Evolutionary conservation across 441 rosid genomes (phyloP).

Genomic region (Bruguiera hainesii): DNA sequence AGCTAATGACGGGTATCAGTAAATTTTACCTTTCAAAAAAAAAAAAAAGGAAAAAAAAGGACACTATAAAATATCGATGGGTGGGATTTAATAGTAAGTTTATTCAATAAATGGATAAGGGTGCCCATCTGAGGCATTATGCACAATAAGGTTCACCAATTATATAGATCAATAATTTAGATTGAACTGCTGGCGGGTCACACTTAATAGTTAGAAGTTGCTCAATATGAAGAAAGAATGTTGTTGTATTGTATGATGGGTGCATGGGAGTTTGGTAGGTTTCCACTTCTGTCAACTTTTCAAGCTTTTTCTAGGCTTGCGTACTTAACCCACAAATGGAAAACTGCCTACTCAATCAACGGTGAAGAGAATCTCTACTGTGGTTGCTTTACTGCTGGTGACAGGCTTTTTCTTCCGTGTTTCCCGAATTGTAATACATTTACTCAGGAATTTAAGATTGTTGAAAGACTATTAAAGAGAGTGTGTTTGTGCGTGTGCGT

Average conservation of each 20-base stretch:
- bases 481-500: too few species aligned
- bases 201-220: too few species aligned
- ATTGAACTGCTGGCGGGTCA: too few species aligned
- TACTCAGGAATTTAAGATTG: neutral
- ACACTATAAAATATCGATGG: too few species aligned
- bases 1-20: too few species aligned
- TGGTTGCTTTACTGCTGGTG: neutral
- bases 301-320: slow-evolving; percentile 40
- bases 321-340: slow-evolving; percentile 57
- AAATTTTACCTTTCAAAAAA: neutral
- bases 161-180: too few species aligned
- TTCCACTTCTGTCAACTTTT: slow-evolving; percentile 34
- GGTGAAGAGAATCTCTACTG: slow-evolving; percentile 44
- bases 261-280: slow-evolving; percentile 27
- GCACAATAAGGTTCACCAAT: too few species aligned
- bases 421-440: too few species aligned
- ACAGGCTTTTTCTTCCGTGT: slow-evolving; percentile 23
- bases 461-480: neutral
- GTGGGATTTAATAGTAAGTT: too few species aligned
- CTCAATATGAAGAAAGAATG: too few species aligned
- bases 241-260: neutral
- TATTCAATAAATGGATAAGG: too few species aligned
- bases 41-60: neutral
- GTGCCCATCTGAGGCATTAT: too few species aligned
- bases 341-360: slow-evolving; percentile 40